Evolutionary conservation across 306 rosid genomes (phyloP), one percentile per base, ranked within the genome.

Genomic region (Vigna hirtella): DNA sequence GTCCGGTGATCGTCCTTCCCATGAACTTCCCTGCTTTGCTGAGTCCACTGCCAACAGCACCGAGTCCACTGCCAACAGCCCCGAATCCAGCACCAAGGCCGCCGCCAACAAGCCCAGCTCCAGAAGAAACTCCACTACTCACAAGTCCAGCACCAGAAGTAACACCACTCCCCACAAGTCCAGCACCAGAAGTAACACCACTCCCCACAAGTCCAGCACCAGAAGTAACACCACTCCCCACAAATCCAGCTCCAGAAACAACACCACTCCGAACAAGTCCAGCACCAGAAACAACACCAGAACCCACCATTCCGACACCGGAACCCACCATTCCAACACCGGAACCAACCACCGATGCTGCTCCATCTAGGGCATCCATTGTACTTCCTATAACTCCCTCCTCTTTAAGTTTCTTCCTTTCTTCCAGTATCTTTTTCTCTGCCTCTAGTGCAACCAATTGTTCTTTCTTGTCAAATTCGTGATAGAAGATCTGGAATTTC

Each of bases 361-460:
- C 97, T 82, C 96, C 96, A 51, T 89, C 97, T 78, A 93, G 48
- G 0, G 98, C 97, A 75, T 94, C 97, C 97, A 91, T 84, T 51
- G 98, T 94, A 82, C 91, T 94, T 66, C 98, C 96, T 57, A 91
- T 87, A 42, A 94, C 91, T 79, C 97, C 98, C 73, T 79, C 94
- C 43, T 82, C 97, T 84, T 90, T 94, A 38, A 90, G 90, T 78
- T 84, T 89, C 89, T 89, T 89, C 87, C 97, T 86, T 77, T 77
- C 91, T 81, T 91, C 97, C 6, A 91, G 84, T 83, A 84, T 86
- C 87, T 28, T 84, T 86, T 91, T 94, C 89, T 94, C 98, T 43
- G 82, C 90, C 68, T 89, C 98, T 66, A 94, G 76, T 51, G 98
- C 97, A 59, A n/a, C 77, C 43, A 82, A 68, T 81, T 90, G 96